Base-by-base conservation (phyloP, 2,329 filamentous ascomycete genomes). In the Xylaria sp. region DNA sequence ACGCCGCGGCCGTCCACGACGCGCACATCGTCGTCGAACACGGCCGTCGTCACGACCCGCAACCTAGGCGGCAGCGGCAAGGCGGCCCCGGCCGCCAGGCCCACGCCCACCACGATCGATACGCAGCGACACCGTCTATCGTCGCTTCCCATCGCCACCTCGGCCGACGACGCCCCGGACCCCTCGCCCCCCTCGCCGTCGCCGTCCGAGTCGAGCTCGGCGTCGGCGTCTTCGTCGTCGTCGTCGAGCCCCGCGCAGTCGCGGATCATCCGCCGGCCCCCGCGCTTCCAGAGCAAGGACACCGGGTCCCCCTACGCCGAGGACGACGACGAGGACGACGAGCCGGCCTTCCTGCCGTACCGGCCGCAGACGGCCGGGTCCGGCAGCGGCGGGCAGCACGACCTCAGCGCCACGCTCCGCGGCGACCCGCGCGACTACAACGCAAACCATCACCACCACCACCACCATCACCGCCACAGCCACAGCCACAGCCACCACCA, bases 231-330 rank as follows among this genome's bases (percentile, higher is more conserved):
- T 1, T 69, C 70, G 0, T 71, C 71, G 0, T 71, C 71, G 0
- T 69, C 69, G 0, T 83, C 79, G 1, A 77, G 76, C 57, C 79
- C 80, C 0, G 82, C 78, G 2, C 79, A 85, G 63, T 85, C 82
- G 13, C 77, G 82, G 51, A 84, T 85, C 58, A 84, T 85, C 63
- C 79, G 81, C 19, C 79, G 83, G 2, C 83, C 83, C 2, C 82
- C 83, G 9, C 76, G 80, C 18, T 83, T 79, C 52, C 74, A 77
- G 44, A 54, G 53, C 59, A 66, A 63, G 17, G 74, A 78, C n/a
- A 67, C 66, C 11, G 63, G 64, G 2, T 68, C 64, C n/a, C 65
- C 64, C 4, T 76, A 75, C 24, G 72, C 72, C 11, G 78, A 73
- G 17, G 80, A 83, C 2, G 84, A 73, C 18, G 80, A 83, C 2